Evolutionary conservation across 1,284 basidiomycete species (phyloP).

Genomic region (Cystobasidium sp.): DNA sequence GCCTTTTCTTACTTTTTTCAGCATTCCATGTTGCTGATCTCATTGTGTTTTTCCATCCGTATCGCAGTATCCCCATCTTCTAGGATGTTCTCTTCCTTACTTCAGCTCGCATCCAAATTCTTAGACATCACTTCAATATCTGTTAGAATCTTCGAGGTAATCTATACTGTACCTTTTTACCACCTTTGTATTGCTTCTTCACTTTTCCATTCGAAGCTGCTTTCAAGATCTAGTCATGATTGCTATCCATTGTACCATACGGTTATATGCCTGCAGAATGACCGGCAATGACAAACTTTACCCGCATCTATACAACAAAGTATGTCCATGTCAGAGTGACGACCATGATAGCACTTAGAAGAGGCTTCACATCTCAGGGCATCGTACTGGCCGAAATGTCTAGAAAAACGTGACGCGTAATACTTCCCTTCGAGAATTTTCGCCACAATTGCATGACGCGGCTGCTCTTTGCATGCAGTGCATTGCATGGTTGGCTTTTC

Average conservation of each 20-base stretch:
- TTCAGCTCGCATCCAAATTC: neutral
- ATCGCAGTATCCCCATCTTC: neutral
- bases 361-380: neutral
- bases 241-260: no score
- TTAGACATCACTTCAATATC: neutral
- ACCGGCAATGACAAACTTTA: no score
- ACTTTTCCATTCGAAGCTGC: no score
- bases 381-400: neutral
- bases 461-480: neutral
- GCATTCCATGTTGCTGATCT: slow-evolving; percentile 47
- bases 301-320: no score
- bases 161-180: no score
- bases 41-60: neutral
- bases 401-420: slow-evolving; percentile 6
- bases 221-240: no score
- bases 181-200: no score
- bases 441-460: neutral
- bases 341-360: no score
- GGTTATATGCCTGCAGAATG: no score
- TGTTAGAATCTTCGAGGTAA: no score
- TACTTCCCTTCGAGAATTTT: neutral
- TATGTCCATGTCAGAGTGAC: no score
- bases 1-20: slow-evolving; percentile 2
- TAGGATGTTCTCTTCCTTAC: neutral
- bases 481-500: neutral